Evolutionary conservation across 2,329 filamentous ascomycete genomes (phyloP).

Genomic region (Hirsutella minnesotensis): DNA sequence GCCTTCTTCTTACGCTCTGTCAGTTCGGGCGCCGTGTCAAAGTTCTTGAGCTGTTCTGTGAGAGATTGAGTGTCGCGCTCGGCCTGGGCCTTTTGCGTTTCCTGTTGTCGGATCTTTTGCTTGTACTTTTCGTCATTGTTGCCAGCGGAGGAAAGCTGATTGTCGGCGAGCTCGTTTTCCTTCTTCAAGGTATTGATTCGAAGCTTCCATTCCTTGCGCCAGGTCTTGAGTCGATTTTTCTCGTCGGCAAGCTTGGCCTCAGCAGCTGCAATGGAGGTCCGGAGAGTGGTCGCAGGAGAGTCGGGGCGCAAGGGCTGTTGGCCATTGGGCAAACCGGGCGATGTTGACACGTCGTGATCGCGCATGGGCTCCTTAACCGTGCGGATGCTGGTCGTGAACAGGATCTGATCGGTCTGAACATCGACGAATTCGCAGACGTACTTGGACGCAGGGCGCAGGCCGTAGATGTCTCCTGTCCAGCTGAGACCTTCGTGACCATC

Average conservation of each 20-base stretch:
- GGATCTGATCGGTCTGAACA: constrained; percentile 49
- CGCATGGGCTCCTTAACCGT: constrained; percentile 39
- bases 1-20: constrained; percentile 41
- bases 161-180: constrained; percentile 59
- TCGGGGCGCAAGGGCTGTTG: constrained; percentile 58
- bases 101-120: constrained; percentile 65
- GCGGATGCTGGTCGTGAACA: constrained; percentile 62
- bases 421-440: constrained; percentile 72
- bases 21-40: constrained; percentile 54
- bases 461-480: constrained; percentile 63
- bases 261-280: constrained; percentile 61
- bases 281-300: constrained; percentile 65
- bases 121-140: constrained; percentile 65
- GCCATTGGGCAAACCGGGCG: constrained; percentile 23
- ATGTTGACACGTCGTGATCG: constrained; percentile 15
- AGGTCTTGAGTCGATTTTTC: constrained; percentile 54
- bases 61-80: constrained; percentile 44
- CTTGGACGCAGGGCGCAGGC: constrained; percentile 58
- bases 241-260: constrained; percentile 61
- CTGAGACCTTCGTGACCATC: constrained; percentile 31
- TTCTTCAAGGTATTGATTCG: constrained; percentile 55
- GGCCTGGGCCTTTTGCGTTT: constrained; percentile 57
- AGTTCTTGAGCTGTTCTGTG: constrained; percentile 45
- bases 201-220: constrained; percentile 64
- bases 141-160: constrained; percentile 55